Evolutionary conservation across 2,329 filamentous ascomycete species (phyloP).

Genomic region (Colletotrichum tropicicola): DNA sequence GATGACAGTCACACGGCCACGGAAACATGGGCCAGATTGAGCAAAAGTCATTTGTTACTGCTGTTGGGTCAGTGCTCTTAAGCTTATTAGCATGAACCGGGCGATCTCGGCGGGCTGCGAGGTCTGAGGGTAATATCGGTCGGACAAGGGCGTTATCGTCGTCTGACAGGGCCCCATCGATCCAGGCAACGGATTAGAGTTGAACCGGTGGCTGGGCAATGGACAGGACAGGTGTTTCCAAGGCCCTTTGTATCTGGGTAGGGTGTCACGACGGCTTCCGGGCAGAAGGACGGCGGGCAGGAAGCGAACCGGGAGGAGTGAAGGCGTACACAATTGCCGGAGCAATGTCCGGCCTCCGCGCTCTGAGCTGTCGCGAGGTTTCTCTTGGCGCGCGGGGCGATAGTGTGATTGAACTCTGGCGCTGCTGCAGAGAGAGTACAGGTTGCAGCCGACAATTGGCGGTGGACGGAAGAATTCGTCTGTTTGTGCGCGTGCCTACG

Average conservation of each 20-base stretch:
- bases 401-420: not conserved
- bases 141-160: not conserved
- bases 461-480: not conserved
- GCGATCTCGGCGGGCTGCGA: not conserved
- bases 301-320: not conserved
- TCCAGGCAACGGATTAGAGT: not conserved
- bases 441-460: not conserved
- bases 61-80: not conserved
- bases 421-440: not conserved
- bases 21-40: no score
- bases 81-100: not conserved
- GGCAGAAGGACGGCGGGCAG: no score
- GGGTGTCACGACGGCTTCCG: no score
- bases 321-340: not conserved
- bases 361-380: not conserved
- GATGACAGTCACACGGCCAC: not conserved
- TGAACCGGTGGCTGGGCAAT: constrained; percentile 5
- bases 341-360: not conserved
- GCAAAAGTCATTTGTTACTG: not conserved
- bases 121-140: not conserved
- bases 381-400: constrained; percentile 24
- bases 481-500: no score
- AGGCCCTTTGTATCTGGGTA: not conserved
- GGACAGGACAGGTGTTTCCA: not conserved
- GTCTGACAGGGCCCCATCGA: not conserved